Evolutionary conservation across 1,284 basidiomycete species (phyloP).

Genomic region (Cystobasidium pallidum): DNA sequence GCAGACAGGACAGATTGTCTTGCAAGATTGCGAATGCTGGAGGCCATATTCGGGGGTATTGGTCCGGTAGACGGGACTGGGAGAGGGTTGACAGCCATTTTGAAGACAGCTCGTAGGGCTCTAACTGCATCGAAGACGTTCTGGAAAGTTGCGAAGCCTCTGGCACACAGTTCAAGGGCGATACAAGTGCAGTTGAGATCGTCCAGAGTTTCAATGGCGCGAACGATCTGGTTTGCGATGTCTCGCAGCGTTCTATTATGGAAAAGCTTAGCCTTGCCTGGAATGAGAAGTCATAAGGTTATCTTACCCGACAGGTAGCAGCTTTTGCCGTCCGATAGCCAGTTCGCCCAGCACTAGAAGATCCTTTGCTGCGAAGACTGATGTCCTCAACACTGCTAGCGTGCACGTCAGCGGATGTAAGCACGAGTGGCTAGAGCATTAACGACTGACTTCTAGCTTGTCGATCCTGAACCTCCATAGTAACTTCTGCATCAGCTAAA

Average conservation of each 20-base stretch:
- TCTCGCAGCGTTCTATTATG: constrained; percentile 73
- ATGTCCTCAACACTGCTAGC: constrained; percentile 61
- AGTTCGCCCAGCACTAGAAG: constrained; percentile 81
- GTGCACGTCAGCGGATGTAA: constrained; percentile 53
- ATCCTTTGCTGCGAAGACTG: constrained; percentile 66
- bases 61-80: constrained; percentile 60
- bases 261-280: background rate
- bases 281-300: no score
- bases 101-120: constrained; percentile 82
- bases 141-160: constrained; percentile 90
- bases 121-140: constrained; percentile 89
- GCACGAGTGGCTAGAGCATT: background rate
- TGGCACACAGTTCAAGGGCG: constrained; percentile 85
- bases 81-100: constrained; percentile 65
- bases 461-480: constrained; percentile 60
- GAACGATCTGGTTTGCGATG: constrained; percentile 76
- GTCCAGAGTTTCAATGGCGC: constrained; percentile 73
- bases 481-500: constrained; percentile 69
- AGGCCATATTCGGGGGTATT: constrained; percentile 67
- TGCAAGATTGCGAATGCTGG: constrained; percentile 51
- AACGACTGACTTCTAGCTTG: background rate
- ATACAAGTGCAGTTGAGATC: constrained; percentile 67
- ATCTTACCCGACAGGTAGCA: constrained; percentile 73
- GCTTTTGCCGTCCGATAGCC: constrained; percentile 76
- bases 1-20: constrained; percentile 77